Percentiles rank a stretch among this genome's conserved stretches.
Evolutionary conservation across 345 rosid genomes (phyloP).

Genomic region (Luvunga scandens): DNA sequence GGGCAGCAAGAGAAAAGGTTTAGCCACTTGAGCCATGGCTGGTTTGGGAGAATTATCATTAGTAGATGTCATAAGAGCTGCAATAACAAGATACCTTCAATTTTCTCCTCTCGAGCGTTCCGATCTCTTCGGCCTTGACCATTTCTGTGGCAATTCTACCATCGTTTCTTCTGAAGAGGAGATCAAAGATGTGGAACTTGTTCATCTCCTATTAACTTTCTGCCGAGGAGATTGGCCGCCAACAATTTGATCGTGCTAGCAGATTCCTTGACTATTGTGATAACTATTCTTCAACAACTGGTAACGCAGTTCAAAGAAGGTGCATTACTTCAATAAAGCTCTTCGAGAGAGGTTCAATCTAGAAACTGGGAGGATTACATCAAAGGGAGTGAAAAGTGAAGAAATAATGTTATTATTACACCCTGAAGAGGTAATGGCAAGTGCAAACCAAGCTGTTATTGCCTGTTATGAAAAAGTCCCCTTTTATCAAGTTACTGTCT

Average conservation of each 20-base stretch:
- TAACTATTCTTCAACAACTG: background rate
- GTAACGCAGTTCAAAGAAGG: background rate
- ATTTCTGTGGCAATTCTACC: background rate
- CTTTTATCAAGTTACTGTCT: conserved; percentile 26
- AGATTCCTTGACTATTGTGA: background rate
- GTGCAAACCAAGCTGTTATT: background rate
- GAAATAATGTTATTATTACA: background rate
- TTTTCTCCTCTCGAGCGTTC: background rate
- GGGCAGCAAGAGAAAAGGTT: background rate
- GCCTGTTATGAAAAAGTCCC: conserved; percentile 21
- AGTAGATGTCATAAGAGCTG: background rate
- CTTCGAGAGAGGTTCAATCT: conserved; percentile 19
- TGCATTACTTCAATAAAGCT: background rate
- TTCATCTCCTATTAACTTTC: background rate
- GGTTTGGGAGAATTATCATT: background rate
- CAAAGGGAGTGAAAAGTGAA: conserved; percentile 3
- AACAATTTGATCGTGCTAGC: background rate
- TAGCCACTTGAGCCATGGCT: background rate
- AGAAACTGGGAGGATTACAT: conserved; percentile 15
- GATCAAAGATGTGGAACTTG: background rate
- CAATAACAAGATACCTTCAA: background rate
- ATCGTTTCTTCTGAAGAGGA: background rate
- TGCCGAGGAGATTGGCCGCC: background rate
- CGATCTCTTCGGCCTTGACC: background rate
- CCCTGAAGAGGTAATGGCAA: background rate